Conservation (phyloP, 257 asterid genomes). For the Scutellaria galericulata region DNA sequence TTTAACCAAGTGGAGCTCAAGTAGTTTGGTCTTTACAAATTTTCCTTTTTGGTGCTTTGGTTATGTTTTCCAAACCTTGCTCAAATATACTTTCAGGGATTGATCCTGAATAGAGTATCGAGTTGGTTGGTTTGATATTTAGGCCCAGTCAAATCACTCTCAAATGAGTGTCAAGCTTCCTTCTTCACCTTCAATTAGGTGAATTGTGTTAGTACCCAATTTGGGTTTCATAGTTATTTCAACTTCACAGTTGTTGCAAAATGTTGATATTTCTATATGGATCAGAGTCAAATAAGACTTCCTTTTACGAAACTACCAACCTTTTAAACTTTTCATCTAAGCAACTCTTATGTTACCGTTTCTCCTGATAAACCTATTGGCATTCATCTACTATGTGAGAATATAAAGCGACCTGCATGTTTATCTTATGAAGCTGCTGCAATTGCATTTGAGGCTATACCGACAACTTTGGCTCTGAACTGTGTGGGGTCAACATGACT, state of each 20-base stretch:
- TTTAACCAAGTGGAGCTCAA: background rate
- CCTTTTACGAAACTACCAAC: slow-evolving; percentile 1
- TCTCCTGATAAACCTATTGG: slow-evolving; percentile 2
- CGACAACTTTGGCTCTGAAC: slow-evolving; percentile 96
- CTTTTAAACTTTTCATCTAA: background rate
- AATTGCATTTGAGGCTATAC: slow-evolving; percentile 94
- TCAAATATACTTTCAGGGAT: too few relatives aligned
- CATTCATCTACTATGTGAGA: slow-evolving; percentile 7
- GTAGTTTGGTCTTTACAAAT: background rate
- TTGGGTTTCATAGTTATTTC: background rate
- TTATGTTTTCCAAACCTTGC: background rate
- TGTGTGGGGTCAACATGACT: slow-evolving; percentile 95
- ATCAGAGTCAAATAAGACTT: background rate
- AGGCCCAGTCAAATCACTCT: background rate
- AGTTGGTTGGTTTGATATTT: background rate
- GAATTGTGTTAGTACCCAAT: slow-evolving; percentile 5
- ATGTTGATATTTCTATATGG: background rate
- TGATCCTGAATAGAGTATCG: background rate
- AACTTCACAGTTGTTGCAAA: background rate
- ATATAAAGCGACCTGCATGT: background rate
- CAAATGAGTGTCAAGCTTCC: background rate
- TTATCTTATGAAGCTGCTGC: slow-evolving; percentile 98
- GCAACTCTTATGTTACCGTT: background rate
- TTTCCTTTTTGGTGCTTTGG: background rate
- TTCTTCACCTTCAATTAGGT: too few relatives aligned